Base-by-base conservation (phyloP, 202 grass and related monocot genomes). In the Hordeum pubiflorum region DNA sequence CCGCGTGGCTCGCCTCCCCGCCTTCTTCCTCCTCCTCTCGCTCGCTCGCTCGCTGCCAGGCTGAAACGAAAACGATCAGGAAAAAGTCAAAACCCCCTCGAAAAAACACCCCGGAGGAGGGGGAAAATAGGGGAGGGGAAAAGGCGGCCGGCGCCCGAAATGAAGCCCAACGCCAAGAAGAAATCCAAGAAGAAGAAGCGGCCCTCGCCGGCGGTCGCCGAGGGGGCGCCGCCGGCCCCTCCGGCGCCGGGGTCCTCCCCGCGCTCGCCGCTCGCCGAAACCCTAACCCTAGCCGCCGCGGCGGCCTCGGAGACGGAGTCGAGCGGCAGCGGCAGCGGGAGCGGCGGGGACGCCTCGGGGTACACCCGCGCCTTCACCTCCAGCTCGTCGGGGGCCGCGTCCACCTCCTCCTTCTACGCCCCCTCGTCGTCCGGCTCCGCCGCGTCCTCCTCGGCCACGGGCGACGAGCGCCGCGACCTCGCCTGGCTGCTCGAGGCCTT, bases 401-500 rank as follows among this genome's bases (percentile, higher is more conserved):
- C 85, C 76, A 61, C 87, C 38, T 76, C 61, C 17, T 76, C 78
- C n/a, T 80, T 71, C 77, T 85, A 80, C 46, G 8, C 52, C 39
- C 76, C 60, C 59, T 86, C 58, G 10, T 84, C 81, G 9, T 32
- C 39, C 9, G 46, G 62, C 32, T 82, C 86, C 81, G 71, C 79
- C 23, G 70, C 79, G 5, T 89, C 79, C 74, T 82, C 74, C 4
- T 83, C 78, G 41, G 82, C 27, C 57, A 31, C 77, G 2, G 83
- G 74, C 6, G 86, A 88, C 69, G 78, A 87, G 79, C 68, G 77
- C 3, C 81, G 74, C 3, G 88, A 90, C 79, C 77, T 93, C 44
- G 86, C 85, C 8, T 97, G 92, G 92, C 79, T 97, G 76, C 63
- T 77, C 18, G 86, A 86, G 23, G 86, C 79, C 31, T 97, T 97